Evolutionary conservation across 352 stramenopile species (phyloP), one percentile per base, ranked within the genome.

Genomic region (Elongisporangium undulatum): DNA sequence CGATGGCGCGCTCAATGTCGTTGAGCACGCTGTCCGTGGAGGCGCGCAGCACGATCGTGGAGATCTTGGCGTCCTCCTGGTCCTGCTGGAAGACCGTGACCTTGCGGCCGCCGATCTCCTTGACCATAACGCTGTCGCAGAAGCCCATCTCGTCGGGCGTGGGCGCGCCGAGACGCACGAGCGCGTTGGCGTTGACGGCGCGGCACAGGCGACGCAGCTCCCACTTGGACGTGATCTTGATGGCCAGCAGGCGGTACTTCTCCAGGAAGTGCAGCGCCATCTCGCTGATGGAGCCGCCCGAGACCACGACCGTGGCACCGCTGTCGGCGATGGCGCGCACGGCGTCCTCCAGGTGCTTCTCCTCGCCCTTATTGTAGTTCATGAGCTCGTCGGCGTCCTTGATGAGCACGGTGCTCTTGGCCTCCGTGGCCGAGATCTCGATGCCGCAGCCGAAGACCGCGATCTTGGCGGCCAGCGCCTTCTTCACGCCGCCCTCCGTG

Each of bases 351-450:
- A 99, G 92, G 71, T 96, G 95, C 61, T 94, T 90, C 80, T 99
- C 97, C 77, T 99, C 97, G 24, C 90, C 95, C 82, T 98, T 98
- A 87, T 99, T 99, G 93, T 99, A 99, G 77, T 97, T 98, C 82
- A 98, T 98, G 63, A 99, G 89, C 81, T 99, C 97, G 54, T 99
- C 96, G 12, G 97, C 98, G 62, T 91, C 98, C 79, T 99, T 98
- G 75, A 99, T 99, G n/a, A 99, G 83, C 58, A 99, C 97, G 3
- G 97, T 99, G 71, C 97, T 98, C 87, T 99, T 99, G 23, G 97
- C 96, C 75, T 99, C 97, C 2, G 97, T 99, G 41, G 84, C 87
- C 51, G 88, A 97, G 19, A 98, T 92, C 79, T 99, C 97, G 58
- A 99, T 90, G 45, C 96, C 97, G 62, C 94, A 99, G 56, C 90